Conservation (phyloP, 441 rosid genomes). For the Eutrema salsugineum region DNA sequence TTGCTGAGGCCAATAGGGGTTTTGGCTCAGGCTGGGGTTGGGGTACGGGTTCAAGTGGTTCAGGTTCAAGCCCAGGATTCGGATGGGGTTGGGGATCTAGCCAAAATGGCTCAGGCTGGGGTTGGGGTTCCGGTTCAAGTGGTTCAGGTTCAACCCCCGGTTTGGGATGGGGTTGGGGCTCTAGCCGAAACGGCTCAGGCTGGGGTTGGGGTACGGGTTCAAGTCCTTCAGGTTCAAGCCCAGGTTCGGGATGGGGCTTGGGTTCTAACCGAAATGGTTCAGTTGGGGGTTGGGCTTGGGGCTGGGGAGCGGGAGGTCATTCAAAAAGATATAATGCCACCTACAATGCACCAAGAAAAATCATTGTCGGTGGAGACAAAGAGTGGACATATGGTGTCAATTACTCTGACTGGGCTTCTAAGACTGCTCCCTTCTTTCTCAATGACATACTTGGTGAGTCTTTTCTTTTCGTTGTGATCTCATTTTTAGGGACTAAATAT, state of each 20-base stretch:
- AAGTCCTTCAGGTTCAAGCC: not conserved
- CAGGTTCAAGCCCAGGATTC: not conserved
- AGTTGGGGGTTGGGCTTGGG: slow-evolving; percentile 26
- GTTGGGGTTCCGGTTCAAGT: slow-evolving; percentile 29
- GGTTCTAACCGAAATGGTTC: too few species aligned
- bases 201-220: slow-evolving; percentile 9
- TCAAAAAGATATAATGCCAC: slow-evolving; percentile 14
- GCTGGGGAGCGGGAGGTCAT: slow-evolving; percentile 27
- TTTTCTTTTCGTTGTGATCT: not conserved
- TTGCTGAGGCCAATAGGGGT: slow-evolving; percentile 33
- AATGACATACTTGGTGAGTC: slow-evolving; percentile 59
- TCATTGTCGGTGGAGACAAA: slow-evolving; percentile 54
- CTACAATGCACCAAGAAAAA: slow-evolving; percentile 33
- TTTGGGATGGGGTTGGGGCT: slow-evolving; percentile 1
- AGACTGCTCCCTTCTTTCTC: slow-evolving; percentile 48
- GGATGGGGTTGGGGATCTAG: slow-evolving; percentile 22
- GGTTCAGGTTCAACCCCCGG: slow-evolving; percentile 14
- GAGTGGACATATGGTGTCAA: slow-evolving; percentile 57
- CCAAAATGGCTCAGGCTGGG: slow-evolving; percentile 9
- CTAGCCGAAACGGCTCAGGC: not conserved
- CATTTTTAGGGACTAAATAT: not conserved
- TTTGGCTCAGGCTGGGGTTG: slow-evolving; percentile 29
- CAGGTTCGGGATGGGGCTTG: slow-evolving; percentile 27
- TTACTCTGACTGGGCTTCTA: slow-evolving; percentile 55
- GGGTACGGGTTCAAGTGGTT: slow-evolving; percentile 30